These are phyloP conservation scores for Solanum peruvianum DNA, from an alignment of 257 asterid genomes.

Conservation along the genomic window DNA sequence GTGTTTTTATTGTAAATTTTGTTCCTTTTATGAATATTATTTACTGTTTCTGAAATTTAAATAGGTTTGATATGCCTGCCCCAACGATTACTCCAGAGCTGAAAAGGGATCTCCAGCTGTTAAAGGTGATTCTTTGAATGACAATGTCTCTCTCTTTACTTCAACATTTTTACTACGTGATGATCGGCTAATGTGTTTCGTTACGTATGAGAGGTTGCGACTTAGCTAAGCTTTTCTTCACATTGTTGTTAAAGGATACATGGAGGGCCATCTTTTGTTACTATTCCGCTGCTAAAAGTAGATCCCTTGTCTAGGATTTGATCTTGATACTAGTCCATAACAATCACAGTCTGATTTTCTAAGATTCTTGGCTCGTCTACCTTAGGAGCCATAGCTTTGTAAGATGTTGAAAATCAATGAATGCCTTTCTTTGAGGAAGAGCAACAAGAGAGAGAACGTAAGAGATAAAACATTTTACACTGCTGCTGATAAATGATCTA, in stretches of 20 bases:
- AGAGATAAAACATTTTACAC: not conserved
- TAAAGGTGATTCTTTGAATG: slow-evolving; percentile 39
- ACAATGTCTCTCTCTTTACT: not conserved
- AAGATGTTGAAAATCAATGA: not conserved
- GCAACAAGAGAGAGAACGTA: not conserved
- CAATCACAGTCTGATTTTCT: not conserved
- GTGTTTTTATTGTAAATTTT: not conserved
- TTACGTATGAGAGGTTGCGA: not conserved
- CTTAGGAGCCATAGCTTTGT: not conserved
- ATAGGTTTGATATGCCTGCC: slow-evolving; percentile 96
- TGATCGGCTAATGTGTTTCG: not conserved
- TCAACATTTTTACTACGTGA: not conserved
- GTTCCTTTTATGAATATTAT: not conserved
- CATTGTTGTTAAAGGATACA: not conserved
- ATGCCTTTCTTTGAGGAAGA: not conserved
- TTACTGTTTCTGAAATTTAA: not conserved
- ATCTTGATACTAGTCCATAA: not conserved
- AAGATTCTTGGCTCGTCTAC: not conserved
- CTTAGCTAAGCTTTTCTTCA: not conserved
- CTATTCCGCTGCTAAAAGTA: not conserved
- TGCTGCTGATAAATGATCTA: not conserved
- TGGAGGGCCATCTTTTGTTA: not conserved
- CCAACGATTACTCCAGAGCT: slow-evolving; percentile 80
- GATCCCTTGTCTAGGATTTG: not conserved
- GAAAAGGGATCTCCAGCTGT: slow-evolving; percentile 67